Evolutionary conservation across 1,139 yeast species (phyloP).

Genomic region (Blastobotrys apis): DNA sequence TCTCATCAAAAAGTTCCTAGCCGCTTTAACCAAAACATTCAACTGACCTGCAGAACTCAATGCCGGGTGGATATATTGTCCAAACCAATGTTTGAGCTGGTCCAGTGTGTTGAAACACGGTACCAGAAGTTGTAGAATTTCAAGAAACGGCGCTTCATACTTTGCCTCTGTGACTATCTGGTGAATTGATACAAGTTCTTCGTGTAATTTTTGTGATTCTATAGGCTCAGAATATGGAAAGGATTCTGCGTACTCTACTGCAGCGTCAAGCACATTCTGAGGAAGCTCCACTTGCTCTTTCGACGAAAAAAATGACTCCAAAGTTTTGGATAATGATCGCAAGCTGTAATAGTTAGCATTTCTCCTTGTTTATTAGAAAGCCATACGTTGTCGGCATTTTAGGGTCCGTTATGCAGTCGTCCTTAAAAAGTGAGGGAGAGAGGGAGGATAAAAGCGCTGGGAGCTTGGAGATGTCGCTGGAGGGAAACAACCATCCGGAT

Average conservation of each 20-base stretch:
- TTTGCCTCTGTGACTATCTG: conserved; percentile 41
- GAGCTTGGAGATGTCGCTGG: not conserved
- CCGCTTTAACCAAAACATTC: conserved; percentile 38
- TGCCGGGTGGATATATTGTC: conserved; percentile 50
- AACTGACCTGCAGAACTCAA: conserved; percentile 56
- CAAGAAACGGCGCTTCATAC: conserved; percentile 41
- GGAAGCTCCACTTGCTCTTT: conserved; percentile 16
- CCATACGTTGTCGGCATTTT: conserved; percentile 2
- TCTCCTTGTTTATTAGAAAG: not conserved
- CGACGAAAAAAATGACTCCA: conserved; percentile 20
- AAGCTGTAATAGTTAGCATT: conserved; percentile 9
- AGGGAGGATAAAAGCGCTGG: not conserved
- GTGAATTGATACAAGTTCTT: conserved; percentile 47
- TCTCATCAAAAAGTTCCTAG: conserved; percentile 42
- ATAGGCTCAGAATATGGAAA: conserved; percentile 42
- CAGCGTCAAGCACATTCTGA: conserved; percentile 18
- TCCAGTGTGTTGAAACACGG: conserved; percentile 41
- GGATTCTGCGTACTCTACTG: conserved; percentile 33
- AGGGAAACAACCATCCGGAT: too few species aligned
- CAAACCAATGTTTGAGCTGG: conserved; percentile 50
- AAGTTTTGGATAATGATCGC: conserved; percentile 21
- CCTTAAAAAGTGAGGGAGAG: not conserved
- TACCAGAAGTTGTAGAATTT: conserved; percentile 40
- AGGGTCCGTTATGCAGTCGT: too few species aligned
- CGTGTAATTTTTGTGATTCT: conserved; percentile 42